Evolutionary conservation across 192 early-diverging fungal species (phyloP), one percentile per base, ranked within the genome.

Genomic region (Entophlyctis helioformis): DNA sequence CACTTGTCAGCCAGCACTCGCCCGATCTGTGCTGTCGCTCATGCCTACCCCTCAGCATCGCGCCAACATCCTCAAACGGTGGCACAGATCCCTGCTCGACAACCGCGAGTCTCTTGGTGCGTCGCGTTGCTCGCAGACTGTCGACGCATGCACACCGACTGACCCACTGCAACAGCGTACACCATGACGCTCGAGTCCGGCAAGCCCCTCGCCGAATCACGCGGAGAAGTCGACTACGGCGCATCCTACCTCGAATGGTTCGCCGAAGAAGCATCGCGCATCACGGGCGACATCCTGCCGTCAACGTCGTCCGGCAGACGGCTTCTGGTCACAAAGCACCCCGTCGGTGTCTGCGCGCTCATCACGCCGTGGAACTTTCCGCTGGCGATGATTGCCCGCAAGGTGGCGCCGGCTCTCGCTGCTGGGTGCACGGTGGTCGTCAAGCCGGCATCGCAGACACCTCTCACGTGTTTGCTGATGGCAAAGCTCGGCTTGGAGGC

Each of bases 171-270:
- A 8, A 26, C 23, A 53, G 90, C 80, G 5, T 74, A 62, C 26
- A 81, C 91, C 40, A 59, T 87, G 50, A 87, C 88, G n/a, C 62
- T 78, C 52, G 90, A 94, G 53, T 72, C 82, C 49, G 90, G 90
- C 16, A 94, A 91, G 48, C 62, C 60, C 2, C 46, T 67, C 19
- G 45, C 49, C 5, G 59, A 60, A 54, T 42, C 56, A 1, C 37
- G 23, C 11, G 72, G 72, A 13, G 82, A 85, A 47, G 58, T 85
- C 13, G 37, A 41, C 1, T 83, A 84, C 53, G 81, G 73, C 22
- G 72, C 67, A 0, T 63, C 64, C 19, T 91, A 82, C 49, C 65
- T 85, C 38, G 78, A 84, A 50, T 91, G 85, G 86, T 88, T 85
- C 51, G 64, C 81, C n/a, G 86, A 89, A 43, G 88, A 91, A 50